Evolutionary conservation across 2,329 filamentous ascomycete species (phyloP).

Genomic region (Plectosphaerella sp.): DNA sequence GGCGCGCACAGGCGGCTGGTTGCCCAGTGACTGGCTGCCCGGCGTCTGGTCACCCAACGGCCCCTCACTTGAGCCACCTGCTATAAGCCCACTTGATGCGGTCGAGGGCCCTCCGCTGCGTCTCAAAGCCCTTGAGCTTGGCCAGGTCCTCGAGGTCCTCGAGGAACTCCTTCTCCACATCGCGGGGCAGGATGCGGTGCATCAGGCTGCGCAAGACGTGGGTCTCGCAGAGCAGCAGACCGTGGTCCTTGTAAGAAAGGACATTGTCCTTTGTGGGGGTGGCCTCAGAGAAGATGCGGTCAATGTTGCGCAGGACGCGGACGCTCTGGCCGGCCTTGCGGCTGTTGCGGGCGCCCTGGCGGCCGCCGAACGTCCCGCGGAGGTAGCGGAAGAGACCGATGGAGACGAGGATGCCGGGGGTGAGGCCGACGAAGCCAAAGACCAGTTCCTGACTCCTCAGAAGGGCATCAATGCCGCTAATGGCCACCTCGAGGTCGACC

Average conservation of each 20-base stretch:
- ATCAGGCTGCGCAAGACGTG: conserved; percentile 74
- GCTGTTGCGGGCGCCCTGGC: conserved; percentile 62
- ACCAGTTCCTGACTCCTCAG: conserved; percentile 95
- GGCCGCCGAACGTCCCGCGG: conserved; percentile 62
- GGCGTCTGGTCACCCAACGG: too few species aligned
- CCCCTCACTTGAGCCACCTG: conserved; percentile 56
- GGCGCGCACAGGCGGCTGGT: too few species aligned
- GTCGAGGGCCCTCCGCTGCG: conserved; percentile 74
- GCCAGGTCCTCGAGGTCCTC: conserved; percentile 85
- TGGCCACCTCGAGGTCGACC: conserved; percentile 93
- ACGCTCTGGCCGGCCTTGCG: conserved; percentile 66
- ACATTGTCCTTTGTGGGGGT: conserved; percentile 68
- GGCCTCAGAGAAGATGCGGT: conserved; percentile 70
- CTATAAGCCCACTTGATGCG: conserved; percentile 88
- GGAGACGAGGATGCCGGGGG: conserved; percentile 85
- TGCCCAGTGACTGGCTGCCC: too few species aligned
- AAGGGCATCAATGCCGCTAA: conserved; percentile 90
- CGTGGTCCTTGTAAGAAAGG: conserved; percentile 88
- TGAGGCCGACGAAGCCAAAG: conserved; percentile 94
- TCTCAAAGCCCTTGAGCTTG: conserved; percentile 73
- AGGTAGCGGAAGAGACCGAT: conserved; percentile 72
- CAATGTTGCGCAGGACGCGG: conserved; percentile 80
- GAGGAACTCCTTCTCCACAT: conserved; percentile 77
- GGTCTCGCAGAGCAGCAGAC: conserved; percentile 82
- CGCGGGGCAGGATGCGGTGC: conserved; percentile 62